A percentile compares a stretch with the other conserved stretches of the same genome.
phyloP scores from a whole-genome alignment of 1,139 yeast genomes.

The Suhomyces chickasaworum region DNA sequence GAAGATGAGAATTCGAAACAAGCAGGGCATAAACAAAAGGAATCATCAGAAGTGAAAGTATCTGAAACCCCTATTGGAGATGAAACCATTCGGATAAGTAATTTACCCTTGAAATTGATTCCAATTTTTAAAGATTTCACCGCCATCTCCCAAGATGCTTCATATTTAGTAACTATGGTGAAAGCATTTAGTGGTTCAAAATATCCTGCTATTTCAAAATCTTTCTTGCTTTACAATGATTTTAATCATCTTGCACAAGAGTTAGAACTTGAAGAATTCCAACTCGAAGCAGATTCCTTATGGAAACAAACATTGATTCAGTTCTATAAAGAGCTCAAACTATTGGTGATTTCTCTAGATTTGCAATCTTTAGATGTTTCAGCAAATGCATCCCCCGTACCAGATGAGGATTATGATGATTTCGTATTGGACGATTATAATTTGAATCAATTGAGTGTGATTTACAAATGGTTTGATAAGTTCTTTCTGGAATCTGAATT shows the following conservation, averaged over 20 bases:
- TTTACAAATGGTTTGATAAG: slow-evolving; percentile 30
- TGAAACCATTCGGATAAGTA: slow-evolving; percentile 18
- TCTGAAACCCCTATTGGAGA: background rate
- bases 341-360: slow-evolving; percentile 22
- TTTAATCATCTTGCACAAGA: slow-evolving; percentile 27
- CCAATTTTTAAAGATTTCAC: slow-evolving; percentile 27
- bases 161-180: slow-evolving; percentile 27
- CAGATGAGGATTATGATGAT: slow-evolving; percentile 17
- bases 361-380: slow-evolving; percentile 10
- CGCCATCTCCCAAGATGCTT: slow-evolving; percentile 13
- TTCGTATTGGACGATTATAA: slow-evolving; percentile 27
- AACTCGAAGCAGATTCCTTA: slow-evolving; percentile 20
- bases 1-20: slow-evolving; percentile 10
- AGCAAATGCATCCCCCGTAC: slow-evolving; percentile 6
- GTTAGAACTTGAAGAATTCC: slow-evolving; percentile 20
- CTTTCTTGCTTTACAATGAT: slow-evolving; percentile 43
- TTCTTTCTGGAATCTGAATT: slow-evolving; percentile 28
- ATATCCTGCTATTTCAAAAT: slow-evolving; percentile 36
- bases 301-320: slow-evolving; percentile 27
- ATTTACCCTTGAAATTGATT: slow-evolving; percentile 24
- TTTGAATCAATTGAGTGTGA: slow-evolving; percentile 23
- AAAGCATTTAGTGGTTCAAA: slow-evolving; percentile 34
- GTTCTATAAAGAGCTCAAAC: slow-evolving; percentile 26
- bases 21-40: slow-evolving; percentile 12
- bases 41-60: slow-evolving; percentile 2